Percentiles rank a stretch among this genome's conserved stretches.
These are phyloP conservation scores for Boehmeria nivea DNA, from an alignment of 306 rosid genomes.

Conservation along the genomic window DNA sequence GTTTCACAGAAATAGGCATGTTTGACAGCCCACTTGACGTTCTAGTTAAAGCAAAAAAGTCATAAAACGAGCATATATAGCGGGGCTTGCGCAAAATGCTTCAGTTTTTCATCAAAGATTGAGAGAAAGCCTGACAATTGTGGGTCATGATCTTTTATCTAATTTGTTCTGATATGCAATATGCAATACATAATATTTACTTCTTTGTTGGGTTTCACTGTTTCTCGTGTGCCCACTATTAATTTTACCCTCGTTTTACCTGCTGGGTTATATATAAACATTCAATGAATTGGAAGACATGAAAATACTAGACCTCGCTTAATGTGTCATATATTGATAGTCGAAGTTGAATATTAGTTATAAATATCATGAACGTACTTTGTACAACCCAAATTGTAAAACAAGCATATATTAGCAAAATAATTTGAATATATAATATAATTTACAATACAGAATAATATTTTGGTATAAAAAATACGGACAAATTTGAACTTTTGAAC, in stretches of 20 bases:
- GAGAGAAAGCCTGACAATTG: constrained; percentile 22
- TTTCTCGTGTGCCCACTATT: constrained; percentile 4
- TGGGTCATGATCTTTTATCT: constrained; percentile 13
- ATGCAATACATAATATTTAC: constrained; percentile 13
- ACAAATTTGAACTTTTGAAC: no score
- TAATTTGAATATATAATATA: no score
- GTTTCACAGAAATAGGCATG: background rate
- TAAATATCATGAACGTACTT: no score
- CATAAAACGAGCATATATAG: constrained; percentile 4
- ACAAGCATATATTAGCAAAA: no score
- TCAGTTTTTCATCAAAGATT: constrained; percentile 20
- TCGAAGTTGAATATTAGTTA: no score
- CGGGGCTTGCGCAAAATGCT: constrained; percentile 10
- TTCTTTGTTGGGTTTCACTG: constrained; percentile 1
- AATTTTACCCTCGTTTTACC: background rate
- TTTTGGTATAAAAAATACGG: no score
- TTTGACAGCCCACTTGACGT: background rate
- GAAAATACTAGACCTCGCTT: background rate
- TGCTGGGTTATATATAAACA: background rate
- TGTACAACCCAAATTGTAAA: no score
- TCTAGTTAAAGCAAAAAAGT: constrained; percentile 24
- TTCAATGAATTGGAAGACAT: constrained; percentile 1
- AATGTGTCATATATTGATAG: no score
- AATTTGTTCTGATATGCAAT: no score
- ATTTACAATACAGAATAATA: no score